Evolutionary conservation across 306 rosid species (phyloP), one percentile per base, ranked within the genome.

Genomic region (Acacia acuminata): DNA sequence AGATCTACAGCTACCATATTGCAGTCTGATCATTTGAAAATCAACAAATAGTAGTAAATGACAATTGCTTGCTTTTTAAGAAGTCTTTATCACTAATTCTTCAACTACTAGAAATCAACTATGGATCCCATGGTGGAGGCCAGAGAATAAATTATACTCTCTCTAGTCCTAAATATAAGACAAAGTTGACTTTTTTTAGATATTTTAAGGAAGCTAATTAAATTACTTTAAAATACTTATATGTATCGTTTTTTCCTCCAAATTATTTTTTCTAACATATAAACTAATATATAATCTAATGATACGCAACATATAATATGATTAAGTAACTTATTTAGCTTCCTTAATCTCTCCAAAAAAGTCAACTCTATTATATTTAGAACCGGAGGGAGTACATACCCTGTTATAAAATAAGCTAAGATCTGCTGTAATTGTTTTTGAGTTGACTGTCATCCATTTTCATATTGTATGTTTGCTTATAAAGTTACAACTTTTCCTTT

Each of bases 11-110:
- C 64, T 58, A 22, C 65, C 22, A 65, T 36, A 67, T 42, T 15
- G 55, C 87, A 82, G 68, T 86, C 90, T 20, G 88, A 17, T 89
- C 90, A 0, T 91, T 91, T 22, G 94, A 91, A 50, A 1, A 90
- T 91, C 77, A 87, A 89, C 75, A 82, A 8, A 89, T 91, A 9
- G 72, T 83, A 75, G 65, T 58, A 60, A 60, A 24, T 24, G 16
- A 60, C 16, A 25, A 60, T 89, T 36, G 94, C 88, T 82, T 91
- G 94, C 85, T 79, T 89, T 14, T 48, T 48, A 17, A 88, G 92
- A 6, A 60, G 91, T 77, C 89, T 91, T 89, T 48, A 92, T 81
- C 84, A 87, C 82, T 66, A 80, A 69, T 85, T 82, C 19, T 16
- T 25, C 55, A 36, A 71, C 66, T 34, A 32, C 19, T 34, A 13